Evolutionary conservation across 345 rosid genomes (phyloP), one percentile per base, ranked within the genome.

Genomic region (Lumnitzera racemosa): DNA sequence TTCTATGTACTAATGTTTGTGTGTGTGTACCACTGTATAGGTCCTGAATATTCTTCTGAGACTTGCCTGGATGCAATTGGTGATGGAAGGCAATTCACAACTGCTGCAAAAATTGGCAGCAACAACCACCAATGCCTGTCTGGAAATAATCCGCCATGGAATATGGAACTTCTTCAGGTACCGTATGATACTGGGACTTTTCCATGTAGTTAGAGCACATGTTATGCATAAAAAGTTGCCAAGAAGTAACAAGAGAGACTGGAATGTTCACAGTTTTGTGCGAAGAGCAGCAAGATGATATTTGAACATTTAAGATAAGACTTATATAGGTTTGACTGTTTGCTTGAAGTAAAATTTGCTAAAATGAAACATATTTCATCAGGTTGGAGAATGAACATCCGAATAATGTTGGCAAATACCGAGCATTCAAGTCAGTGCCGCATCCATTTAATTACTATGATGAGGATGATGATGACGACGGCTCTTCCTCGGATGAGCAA

Each of bases 91-190:
- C 65, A 84, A 70, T 8, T 60, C 78, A 64, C 70, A 12, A 8
- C 59, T 77, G 2, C 74, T 82, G 60, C 78, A 80, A 24, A 79
- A 78, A 64, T 65, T 82, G 67, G 81, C 81, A 0, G 67, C 70
- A 16, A 63, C 81, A 15, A 74, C 78, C 12, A 49, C 75, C 15
- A 69, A 76, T 27, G 72, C 94, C 53, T 82, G 84, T 67, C 78
- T 86, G 20, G 96, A 89, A 69, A 76, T 84, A 13, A 61, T 84
- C 56, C 81, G 90, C 15, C 78, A 90, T 0, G 90, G 89, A 51
- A 72, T 86, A 46, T 89, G 94, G 94, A 89, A 76, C 70, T 89
- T 89, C 76, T 86, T 86, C 84, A 83, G 90, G 96, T 85, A 72
- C 58, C 8, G 31, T 31, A 47, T 20, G 20, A 25, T 46, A 24